Evolutionary conservation across 163 green algal species (phyloP).

Genomic region (Chlorella variabilis): DNA sequence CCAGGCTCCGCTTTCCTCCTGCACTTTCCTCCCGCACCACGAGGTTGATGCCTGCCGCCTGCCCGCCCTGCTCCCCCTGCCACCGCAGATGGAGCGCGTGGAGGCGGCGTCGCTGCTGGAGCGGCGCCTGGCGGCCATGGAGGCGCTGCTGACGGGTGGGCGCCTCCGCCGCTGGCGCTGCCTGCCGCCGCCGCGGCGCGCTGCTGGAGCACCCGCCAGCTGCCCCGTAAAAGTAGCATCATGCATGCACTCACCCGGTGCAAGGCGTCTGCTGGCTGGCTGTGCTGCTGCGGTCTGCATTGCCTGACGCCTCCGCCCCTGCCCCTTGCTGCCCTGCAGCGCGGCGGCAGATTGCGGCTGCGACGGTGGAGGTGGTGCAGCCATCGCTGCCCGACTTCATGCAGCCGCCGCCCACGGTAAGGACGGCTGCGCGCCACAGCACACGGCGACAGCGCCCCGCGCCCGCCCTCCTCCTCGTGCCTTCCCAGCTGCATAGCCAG

Average conservation of each 20-base stretch:
- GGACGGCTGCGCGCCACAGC: no score
- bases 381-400: slow-evolving; percentile 56
- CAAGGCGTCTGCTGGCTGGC: no score
- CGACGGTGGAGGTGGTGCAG: slow-evolving; percentile 46
- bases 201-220: no score
- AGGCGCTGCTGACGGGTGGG: slow-evolving; percentile 75
- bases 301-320: background rate
- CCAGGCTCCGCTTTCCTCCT: no score
- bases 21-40: no score
- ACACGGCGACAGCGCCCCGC: no score
- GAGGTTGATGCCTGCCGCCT: no score
- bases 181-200: background rate
- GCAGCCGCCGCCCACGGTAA: slow-evolving; percentile 39
- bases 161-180: slow-evolving; percentile 34
- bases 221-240: no score
- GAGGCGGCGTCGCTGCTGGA: slow-evolving; percentile 86
- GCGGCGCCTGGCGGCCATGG: slow-evolving; percentile 90
- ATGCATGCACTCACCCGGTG: no score
- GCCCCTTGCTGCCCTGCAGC: background rate
- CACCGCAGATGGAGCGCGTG: slow-evolving; percentile 43
- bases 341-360: slow-evolving; percentile 24
- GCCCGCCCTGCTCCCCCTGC: background rate
- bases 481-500: no score
- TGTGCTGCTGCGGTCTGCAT: no score
- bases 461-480: no score